These are phyloP conservation scores for Vitis labrusca DNA, from an alignment of 164 flowering plant species.

Conservation along the genomic window DNA sequence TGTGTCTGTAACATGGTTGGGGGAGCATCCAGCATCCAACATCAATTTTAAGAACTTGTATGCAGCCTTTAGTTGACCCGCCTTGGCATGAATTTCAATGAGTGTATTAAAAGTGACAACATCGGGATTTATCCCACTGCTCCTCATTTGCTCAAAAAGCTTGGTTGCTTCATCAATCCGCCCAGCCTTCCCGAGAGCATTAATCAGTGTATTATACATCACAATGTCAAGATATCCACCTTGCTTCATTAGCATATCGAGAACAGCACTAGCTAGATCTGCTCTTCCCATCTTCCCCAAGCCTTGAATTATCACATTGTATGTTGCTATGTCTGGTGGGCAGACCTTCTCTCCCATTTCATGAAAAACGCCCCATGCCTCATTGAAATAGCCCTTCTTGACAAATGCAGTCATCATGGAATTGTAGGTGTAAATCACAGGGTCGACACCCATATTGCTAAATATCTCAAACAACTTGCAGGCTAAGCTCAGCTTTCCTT, in stretches of 20 bases:
- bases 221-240: constrained; percentile 93
- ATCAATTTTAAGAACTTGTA: constrained; percentile 76
- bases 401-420: constrained; percentile 88
- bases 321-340: constrained; percentile 86
- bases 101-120: constrained; percentile 87
- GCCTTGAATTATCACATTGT: constrained; percentile 83
- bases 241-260: constrained; percentile 60
- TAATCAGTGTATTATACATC: constrained; percentile 92
- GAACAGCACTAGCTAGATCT: constrained; percentile 75
- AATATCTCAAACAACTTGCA: constrained; percentile 95
- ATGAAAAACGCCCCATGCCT: constrained; percentile 74
- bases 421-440: constrained; percentile 78
- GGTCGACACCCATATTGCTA: constrained; percentile 58
- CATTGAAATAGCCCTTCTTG: constrained; percentile 83
- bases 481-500: constrained; percentile 83
- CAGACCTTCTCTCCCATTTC: constrained; percentile 80
- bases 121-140: constrained; percentile 83
- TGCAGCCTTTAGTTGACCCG: constrained; percentile 77
- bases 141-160: constrained; percentile 79
- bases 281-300: constrained; percentile 91
- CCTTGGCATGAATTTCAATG: constrained; percentile 81
- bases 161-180: constrained; percentile 65
- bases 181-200: constrained; percentile 85
- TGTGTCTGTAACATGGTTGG: constrained; percentile 87
- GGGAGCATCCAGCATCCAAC: constrained; percentile 85